Evolutionary conservation across 306 rosid genomes (phyloP).

Genomic region (Mimosa pudica): DNA sequence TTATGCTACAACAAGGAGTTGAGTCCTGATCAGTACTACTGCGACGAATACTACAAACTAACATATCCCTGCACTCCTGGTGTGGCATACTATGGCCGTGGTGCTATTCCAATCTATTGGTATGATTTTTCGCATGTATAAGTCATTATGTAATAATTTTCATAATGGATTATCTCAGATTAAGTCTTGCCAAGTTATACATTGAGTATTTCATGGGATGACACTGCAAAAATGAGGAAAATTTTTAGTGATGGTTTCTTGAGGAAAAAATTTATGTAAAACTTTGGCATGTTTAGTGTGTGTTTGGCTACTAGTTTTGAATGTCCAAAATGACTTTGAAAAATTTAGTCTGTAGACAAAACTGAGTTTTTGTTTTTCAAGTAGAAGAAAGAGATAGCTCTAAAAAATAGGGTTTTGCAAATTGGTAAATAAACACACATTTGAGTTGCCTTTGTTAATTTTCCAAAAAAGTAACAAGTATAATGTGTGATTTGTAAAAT

Average conservation of each 20-base stretch:
- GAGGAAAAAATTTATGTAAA: background rate
- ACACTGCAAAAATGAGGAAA: slow-evolving; percentile 3
- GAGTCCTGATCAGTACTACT: slow-evolving; percentile 90
- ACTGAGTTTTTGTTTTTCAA: background rate
- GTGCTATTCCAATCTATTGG: slow-evolving; percentile 94
- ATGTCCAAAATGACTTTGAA: background rate
- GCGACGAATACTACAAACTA: slow-evolving; percentile 77
- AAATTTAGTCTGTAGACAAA: background rate
- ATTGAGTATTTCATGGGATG: background rate
- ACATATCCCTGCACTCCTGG: slow-evolving; percentile 92
- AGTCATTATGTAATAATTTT: slow-evolving; percentile 1
- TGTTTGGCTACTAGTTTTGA: background rate
- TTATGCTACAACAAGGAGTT: slow-evolving; percentile 88
- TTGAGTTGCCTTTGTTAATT: background rate
- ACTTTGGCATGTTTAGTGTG: slow-evolving; percentile 2
- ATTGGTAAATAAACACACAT: background rate
- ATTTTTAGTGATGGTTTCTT: background rate
- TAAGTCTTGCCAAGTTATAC: background rate
- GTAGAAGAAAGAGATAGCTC: background rate
- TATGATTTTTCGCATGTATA: slow-evolving; percentile 32
- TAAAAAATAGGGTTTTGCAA: background rate
- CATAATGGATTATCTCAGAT: background rate
- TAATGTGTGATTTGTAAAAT: background rate
- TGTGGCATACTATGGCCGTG: slow-evolving; percentile 90
- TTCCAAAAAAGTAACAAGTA: slow-evolving; percentile 9